Evolutionary conservation across 129 eudicot species (phyloP).

Genomic region (Heracleum sosnowskyi): DNA sequence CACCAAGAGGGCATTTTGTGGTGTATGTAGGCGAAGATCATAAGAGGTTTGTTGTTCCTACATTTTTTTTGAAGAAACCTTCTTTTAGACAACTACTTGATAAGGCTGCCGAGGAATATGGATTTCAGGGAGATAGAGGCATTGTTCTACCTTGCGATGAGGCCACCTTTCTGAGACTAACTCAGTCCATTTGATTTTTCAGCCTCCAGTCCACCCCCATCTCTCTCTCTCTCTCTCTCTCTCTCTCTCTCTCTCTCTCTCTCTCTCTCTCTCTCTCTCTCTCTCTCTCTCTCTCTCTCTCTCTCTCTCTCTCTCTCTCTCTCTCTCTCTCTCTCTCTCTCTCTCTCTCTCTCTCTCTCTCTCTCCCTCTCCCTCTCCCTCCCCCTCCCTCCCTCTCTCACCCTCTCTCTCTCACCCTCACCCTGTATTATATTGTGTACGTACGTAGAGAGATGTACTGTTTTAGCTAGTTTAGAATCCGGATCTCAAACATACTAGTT

Average conservation of each 20-base stretch:
- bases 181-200: background rate
- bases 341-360: too few species aligned
- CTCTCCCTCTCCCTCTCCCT: too few species aligned
- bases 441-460: background rate
- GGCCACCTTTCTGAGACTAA: slow-evolving; percentile 18
- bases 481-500: too few species aligned
- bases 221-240: background rate
- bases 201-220: too few species aligned
- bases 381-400: too few species aligned
- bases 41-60: slow-evolving; percentile 29
- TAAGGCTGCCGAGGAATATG: slow-evolving; percentile 35
- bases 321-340: too few species aligned
- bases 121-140: slow-evolving; percentile 21
- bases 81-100: slow-evolving; percentile 22
- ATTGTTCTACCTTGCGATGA: slow-evolving; percentile 38
- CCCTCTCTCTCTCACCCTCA: too few species aligned
- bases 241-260: background rate
- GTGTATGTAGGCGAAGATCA: slow-evolving; percentile 31
- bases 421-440: background rate
- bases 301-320: too few species aligned
- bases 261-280: background rate
- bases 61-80: slow-evolving; percentile 24
- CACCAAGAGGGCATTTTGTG: slow-evolving; percentile 37
- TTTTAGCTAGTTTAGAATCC: too few species aligned
- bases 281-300: background rate